Conservation (phyloP, 768 basidiomycete species). For the Amanita rubescens region DNA sequence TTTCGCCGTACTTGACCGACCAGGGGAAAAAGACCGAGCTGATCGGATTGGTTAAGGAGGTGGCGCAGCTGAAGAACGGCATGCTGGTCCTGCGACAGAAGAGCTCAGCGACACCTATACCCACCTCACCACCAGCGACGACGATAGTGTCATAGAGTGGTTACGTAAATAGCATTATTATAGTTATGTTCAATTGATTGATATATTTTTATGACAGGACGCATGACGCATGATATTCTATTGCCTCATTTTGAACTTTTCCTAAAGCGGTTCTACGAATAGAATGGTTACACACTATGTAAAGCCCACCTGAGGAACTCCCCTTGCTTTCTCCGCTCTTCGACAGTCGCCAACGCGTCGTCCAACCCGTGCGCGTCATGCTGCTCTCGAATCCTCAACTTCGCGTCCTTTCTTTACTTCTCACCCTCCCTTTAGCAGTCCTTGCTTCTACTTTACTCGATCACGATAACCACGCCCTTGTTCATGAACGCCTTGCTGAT, state of each 20-base stretch:
- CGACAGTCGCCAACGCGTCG: not conserved
- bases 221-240: too few species aligned
- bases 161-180: not conserved
- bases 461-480: constrained; percentile 23
- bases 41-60: constrained; percentile 73
- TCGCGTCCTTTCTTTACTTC: constrained; percentile 6
- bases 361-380: constrained; percentile 13
- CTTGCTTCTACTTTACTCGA: constrained; percentile 16
- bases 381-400: constrained; percentile 16
- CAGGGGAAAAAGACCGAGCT: constrained; percentile 65
- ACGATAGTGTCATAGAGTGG: not conserved
- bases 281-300: not conserved
- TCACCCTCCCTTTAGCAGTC: constrained; percentile 11
- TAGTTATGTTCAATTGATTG: too few species aligned
- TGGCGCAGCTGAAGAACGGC: constrained; percentile 65
- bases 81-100: constrained; percentile 49
- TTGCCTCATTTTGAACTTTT: not conserved
- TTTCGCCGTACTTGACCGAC: constrained; percentile 67
- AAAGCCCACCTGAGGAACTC: not conserved
- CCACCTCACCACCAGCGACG: constrained; percentile 16
- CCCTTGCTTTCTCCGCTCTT: not conserved
- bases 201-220: too few species aligned
- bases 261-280: not conserved
- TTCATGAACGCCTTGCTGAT: constrained; percentile 24
- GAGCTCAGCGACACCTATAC: constrained; percentile 29